These are phyloP conservation scores for Tylopilus sp. DNA, from an alignment of 768 basidiomycete species.

Conservation along the genomic window DNA sequence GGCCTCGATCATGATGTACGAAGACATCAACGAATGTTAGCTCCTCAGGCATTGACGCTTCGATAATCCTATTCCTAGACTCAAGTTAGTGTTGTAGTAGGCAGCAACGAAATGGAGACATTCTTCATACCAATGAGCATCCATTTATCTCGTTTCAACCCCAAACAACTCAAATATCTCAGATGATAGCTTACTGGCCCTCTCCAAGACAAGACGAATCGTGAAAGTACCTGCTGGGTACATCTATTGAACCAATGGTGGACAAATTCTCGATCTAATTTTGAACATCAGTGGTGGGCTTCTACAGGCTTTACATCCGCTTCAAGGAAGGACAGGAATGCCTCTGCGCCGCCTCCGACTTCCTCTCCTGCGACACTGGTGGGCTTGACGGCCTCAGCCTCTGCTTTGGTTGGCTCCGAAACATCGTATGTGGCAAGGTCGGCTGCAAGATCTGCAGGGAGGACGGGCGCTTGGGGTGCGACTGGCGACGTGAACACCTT, in stretches of 20 bases:
- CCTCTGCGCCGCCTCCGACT: constrained; percentile 53
- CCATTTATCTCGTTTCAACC: neutral
- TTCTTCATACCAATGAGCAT: neutral
- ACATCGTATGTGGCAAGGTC: constrained; percentile 87
- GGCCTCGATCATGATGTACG: neutral
- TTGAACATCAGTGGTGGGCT: constrained; percentile 44
- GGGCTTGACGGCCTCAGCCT: constrained; percentile 36
- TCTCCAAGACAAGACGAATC: neutral
- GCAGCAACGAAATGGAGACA: neutral
- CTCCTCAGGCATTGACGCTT: neutral
- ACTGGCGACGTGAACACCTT: constrained; percentile 78
- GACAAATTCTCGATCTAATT: constrained; percentile 9
- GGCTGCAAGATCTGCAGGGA: constrained; percentile 83
- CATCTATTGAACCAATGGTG: constrained; percentile 17
- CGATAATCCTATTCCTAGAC: neutral
- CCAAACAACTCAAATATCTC: neutral
- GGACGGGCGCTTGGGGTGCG: constrained; percentile 66
- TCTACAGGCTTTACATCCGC: constrained; percentile 69
- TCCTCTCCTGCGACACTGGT: constrained; percentile 19
- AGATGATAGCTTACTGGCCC: neutral
- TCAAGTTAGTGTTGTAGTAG: neutral
- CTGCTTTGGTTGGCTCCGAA: constrained; percentile 61
- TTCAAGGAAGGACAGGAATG: constrained; percentile 79
- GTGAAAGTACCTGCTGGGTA: neutral
- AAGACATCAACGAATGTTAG: neutral